These are phyloP conservation scores for Cymodocea nodosa DNA, from an alignment of 116 monocot species.

Conservation along the genomic window DNA sequence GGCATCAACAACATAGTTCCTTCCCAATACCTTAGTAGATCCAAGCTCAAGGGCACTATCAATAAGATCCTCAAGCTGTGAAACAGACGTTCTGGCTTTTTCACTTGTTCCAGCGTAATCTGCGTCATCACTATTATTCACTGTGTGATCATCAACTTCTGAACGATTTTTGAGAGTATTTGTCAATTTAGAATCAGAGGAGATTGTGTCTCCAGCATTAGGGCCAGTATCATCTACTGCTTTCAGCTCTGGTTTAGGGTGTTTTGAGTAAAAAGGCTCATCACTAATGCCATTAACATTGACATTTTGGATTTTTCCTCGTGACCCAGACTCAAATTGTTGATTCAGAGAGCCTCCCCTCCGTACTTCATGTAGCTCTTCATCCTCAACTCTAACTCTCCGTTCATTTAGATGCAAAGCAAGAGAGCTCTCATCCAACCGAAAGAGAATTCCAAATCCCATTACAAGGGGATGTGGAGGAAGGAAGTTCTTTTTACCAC, in stretches of 20 bases:
- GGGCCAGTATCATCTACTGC: neutral
- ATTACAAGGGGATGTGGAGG: slow-evolving; percentile 95
- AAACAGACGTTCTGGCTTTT: slow-evolving; percentile 23
- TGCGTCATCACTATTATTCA: neutral
- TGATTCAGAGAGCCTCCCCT: slow-evolving; percentile 22
- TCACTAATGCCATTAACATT: slow-evolving; percentile 1
- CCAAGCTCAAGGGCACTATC: slow-evolving; percentile 82
- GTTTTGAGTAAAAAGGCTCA: slow-evolving; percentile 10
- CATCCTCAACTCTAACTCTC: slow-evolving; percentile 91
- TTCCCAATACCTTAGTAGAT: slow-evolving; percentile 36
- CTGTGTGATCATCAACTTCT: slow-evolving; percentile 2
- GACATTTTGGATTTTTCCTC: slow-evolving; percentile 15
- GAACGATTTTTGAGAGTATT: slow-evolving; percentile 7
- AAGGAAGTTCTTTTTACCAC: slow-evolving; percentile 96
- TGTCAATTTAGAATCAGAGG: slow-evolving; percentile 4
- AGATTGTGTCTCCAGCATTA: neutral
- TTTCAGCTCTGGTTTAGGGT: slow-evolving; percentile 1
- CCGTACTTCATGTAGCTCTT: slow-evolving; percentile 36
- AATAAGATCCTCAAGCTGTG: slow-evolving; percentile 79
- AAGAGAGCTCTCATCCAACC: slow-evolving; percentile 97
- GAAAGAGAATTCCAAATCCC: slow-evolving; percentile 96
- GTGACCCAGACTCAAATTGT: slow-evolving; percentile 31
- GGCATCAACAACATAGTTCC: slow-evolving; percentile 17
- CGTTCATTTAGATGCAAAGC: slow-evolving; percentile 92
- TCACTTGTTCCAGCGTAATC: slow-evolving; percentile 15